phyloP scores from a whole-genome alignment of 2,329 filamentous ascomycete genomes.

The Epichloe aotearoae region DNA sequence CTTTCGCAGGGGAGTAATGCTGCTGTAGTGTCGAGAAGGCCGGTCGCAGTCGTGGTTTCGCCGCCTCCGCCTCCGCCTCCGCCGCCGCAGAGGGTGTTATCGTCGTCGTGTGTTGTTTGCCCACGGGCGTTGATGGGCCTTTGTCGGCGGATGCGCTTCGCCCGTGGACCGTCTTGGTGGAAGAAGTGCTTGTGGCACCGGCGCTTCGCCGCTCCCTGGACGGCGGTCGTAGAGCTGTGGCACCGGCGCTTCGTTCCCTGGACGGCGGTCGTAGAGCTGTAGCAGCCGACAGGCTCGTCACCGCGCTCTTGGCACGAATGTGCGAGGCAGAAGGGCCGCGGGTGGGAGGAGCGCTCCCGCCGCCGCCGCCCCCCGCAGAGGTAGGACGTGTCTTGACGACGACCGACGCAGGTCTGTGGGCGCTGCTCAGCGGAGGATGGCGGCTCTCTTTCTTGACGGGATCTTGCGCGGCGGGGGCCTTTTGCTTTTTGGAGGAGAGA shows the following conservation, averaged over 20 bases:
- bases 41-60: slow-evolving; percentile 29
- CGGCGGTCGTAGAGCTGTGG: slow-evolving; percentile 19
- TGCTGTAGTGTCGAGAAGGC: slow-evolving; percentile 52
- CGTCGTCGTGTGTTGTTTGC: neutral
- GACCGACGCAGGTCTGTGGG: slow-evolving; percentile 14
- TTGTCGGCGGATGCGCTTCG: slow-evolving; percentile 11
- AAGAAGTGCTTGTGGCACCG: neutral
- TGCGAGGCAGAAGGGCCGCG: slow-evolving; percentile 11
- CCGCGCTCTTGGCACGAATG: slow-evolving; percentile 20
- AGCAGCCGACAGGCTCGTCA: slow-evolving; percentile 14
- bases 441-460: slow-evolving; percentile 13
- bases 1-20: slow-evolving; percentile 53
- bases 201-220: slow-evolving; percentile 9
- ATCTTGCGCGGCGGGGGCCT: neutral
- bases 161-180: neutral
- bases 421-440: slow-evolving; percentile 22
- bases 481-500: slow-evolving; percentile 6
- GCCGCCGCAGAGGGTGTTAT: neutral
- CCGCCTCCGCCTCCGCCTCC: slow-evolving; percentile 10
- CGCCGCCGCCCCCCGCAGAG: slow-evolving; percentile 15
- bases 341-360: slow-evolving; percentile 11
- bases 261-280: slow-evolving; percentile 19
- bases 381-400: slow-evolving; percentile 16
- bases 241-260: slow-evolving; percentile 3
- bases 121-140: slow-evolving; percentile 5